Conservation (phyloP, 2,329 filamentous ascomycete genomes). For the Beauveria sp. region DNA sequence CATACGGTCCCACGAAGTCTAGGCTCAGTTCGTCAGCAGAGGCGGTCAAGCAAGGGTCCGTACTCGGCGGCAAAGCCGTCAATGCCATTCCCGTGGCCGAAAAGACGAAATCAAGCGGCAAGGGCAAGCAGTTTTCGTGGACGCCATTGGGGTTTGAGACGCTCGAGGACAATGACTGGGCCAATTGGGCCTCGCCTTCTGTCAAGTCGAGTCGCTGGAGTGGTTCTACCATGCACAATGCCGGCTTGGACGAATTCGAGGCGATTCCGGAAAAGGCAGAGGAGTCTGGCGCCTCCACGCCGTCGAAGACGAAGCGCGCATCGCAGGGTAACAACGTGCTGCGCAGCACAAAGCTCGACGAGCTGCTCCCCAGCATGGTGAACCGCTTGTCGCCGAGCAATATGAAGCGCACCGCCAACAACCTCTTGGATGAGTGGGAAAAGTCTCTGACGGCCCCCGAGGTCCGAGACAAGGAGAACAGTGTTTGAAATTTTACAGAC, state of each 20-base stretch:
- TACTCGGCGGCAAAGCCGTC: constrained; percentile 18
- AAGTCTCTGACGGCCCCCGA: constrained; percentile 37
- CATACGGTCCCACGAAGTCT: constrained; percentile 36
- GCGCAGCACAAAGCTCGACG: constrained; percentile 39
- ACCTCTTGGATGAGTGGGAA: constrained; percentile 88
- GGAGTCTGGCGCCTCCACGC: constrained; percentile 36
- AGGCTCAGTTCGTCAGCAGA: constrained; percentile 37
- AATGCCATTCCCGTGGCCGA: constrained; percentile 18
- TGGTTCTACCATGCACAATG: constrained; percentile 46
- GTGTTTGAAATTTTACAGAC: constrained; percentile 14
- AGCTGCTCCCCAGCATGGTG: constrained; percentile 61
- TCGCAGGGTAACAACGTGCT: constrained; percentile 24
- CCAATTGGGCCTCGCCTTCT: constrained; percentile 55
- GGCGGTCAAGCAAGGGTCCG: constrained; percentile 19
- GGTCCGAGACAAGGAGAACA: constrained; percentile 26
- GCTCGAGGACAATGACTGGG: constrained; percentile 56
- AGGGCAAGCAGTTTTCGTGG: constrained; percentile 52
- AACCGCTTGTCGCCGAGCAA: constrained; percentile 67
- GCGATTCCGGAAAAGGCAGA: constrained; percentile 40
- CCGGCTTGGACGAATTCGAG: constrained; percentile 34
- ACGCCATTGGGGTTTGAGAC: constrained; percentile 49
- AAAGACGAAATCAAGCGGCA: constrained; percentile 29
- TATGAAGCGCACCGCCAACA: constrained; percentile 73
- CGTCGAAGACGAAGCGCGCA: constrained; percentile 37
- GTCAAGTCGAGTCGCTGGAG: constrained; percentile 56